These are phyloP conservation scores for Boletus rex-veris DNA, from an alignment of 768 basidiomycete genomes.

Conservation along the genomic window DNA sequence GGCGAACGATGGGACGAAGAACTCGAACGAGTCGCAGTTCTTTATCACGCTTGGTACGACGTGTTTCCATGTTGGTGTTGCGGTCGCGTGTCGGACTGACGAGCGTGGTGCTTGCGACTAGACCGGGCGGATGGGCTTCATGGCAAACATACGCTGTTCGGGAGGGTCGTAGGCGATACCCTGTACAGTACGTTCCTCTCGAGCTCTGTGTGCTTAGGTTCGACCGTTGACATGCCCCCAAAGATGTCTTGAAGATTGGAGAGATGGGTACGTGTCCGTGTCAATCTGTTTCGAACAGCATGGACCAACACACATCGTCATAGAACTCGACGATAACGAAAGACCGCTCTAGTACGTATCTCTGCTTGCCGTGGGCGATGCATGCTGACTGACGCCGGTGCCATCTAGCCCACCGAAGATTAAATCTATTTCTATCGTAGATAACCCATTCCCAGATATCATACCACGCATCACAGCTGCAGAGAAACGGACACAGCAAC, in stretches of 20 bases:
- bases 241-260: conserved; percentile 91
- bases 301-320: neutral
- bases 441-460: conserved; percentile 95
- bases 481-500: conserved; percentile 81
- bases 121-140: conserved; percentile 91
- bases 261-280: conserved; percentile 62
- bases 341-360: conserved; percentile 73
- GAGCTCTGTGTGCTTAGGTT: neutral
- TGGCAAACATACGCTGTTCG: conserved; percentile 93
- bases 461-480: conserved; percentile 94
- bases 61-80: neutral
- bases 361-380: neutral
- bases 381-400: neutral
- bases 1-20: conserved; percentile 86
- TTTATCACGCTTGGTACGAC: conserved; percentile 82
- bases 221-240: neutral
- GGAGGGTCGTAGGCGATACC: conserved; percentile 84
- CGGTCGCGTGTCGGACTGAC: neutral
- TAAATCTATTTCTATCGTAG: conserved; percentile 75
- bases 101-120: conserved; percentile 25
- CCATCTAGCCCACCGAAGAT: conserved; percentile 84
- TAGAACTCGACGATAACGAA: conserved; percentile 72
- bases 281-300: neutral
- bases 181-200: conserved; percentile 66
- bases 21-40: conserved; percentile 93